Base-by-base conservation (phyloP, 164 flowering plant genomes). In the Sedum album region DNA sequence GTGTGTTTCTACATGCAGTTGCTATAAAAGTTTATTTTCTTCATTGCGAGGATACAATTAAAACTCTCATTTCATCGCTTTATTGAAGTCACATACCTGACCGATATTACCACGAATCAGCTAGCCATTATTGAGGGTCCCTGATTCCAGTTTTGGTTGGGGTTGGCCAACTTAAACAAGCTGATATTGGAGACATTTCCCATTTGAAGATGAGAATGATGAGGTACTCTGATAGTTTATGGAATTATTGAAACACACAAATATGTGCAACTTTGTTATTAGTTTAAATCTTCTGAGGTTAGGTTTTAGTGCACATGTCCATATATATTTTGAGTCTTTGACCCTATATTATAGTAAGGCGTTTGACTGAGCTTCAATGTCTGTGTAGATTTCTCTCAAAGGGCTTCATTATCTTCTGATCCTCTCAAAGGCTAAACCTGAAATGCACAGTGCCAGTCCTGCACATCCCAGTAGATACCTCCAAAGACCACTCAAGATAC, bases 221-320 rank as follows among this genome's bases (percentile, higher is more conserved):
- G 51, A 46, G n/a, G 2, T 17, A 46, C 51, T 46, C 21, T 46
- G 4, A 46, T 6, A 46, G 21, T 8, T 51, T 51, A 5, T 28
- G 15, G 2, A 48, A 17, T 42, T 42, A n/a, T n/a, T n/a, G n/a
- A n/a, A n/a, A n/a, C 36, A 61, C 17, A 18, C 35, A 25, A 4
- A 15, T 61, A n/a, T n/a, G n/a, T 23, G 46, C 51, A 48, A 51
- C 48, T 79, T 76, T 65, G 44, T 65, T 48, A 70, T 67, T n/a
- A 36, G 89, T 83, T 61, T 87, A 65, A 70, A 84, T 82, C 79
- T 83, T 77, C 30, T 86, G 85, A 31, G 81, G 79, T 68, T 75
- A 79, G 36, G 77, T 75, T 76, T 75, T 85, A 9, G 84, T 84
- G 77, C 97, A 92, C 31, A 85, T 83, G 66, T 90, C 91, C 69